Conservation (phyloP, 257 asterid genomes). For the Haberlea rhodopensis region DNA sequence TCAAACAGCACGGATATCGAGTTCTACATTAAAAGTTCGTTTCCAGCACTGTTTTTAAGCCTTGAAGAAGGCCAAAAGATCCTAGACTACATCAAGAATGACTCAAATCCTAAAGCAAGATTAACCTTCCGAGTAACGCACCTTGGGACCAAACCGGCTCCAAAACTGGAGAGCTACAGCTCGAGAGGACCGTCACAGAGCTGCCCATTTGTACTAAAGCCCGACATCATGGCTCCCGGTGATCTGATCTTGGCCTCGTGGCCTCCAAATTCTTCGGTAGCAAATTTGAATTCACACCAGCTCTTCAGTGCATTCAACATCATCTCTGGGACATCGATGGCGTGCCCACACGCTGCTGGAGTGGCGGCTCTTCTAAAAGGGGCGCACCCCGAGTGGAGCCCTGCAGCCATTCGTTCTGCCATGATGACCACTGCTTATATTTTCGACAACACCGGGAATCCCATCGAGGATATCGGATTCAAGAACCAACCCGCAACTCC, state of each 20-base stretch:
- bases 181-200: constrained; percentile 91
- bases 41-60: constrained; percentile 48
- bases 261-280: constrained; percentile 33
- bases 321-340: constrained; percentile 75
- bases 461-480: constrained; percentile 44
- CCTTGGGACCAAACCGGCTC: constrained; percentile 50
- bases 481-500: constrained; percentile 32
- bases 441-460: constrained; percentile 40
- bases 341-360: constrained; percentile 73
- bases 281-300: constrained; percentile 27
- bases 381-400: no score
- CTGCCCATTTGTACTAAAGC: no score
- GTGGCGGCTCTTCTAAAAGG: no score
- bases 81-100: constrained; percentile 38
- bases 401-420: no score
- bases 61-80: constrained; percentile 43
- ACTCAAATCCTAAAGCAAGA: constrained; percentile 39
- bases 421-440: constrained; percentile 50
- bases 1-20: constrained; percentile 44
- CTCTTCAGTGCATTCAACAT: constrained; percentile 53
- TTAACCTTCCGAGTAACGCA: constrained; percentile 44
- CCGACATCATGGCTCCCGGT: no score
- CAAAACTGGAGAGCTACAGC: constrained; percentile 62
- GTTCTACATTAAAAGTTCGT: constrained; percentile 28
- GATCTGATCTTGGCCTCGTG: no score